Conservation (phyloP, 352 stramenopile genomes). For the Phytopythium boreale region DNA sequence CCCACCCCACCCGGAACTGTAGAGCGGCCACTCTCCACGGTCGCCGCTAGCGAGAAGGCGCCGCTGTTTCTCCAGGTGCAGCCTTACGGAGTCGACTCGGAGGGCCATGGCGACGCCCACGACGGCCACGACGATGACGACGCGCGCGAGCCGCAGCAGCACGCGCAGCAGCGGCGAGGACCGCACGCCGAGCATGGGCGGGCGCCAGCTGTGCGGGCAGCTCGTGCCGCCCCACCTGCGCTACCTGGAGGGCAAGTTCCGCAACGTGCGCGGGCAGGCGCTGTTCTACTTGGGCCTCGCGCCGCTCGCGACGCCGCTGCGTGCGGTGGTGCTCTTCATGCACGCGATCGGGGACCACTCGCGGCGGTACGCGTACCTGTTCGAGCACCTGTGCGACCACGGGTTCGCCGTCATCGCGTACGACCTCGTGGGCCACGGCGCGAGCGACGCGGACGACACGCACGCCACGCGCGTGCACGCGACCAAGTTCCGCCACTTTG, state of each 20-base stretch:
- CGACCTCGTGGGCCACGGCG: conserved; percentile 53
- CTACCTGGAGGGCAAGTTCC: conserved; percentile 39
- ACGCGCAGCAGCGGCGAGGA: background rate
- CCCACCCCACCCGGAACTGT: too few species aligned
- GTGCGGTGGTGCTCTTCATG: conserved; percentile 55
- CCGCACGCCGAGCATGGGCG: background rate
- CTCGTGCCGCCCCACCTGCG: conserved; percentile 14
- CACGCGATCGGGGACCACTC: conserved; percentile 66
- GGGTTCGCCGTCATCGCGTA: conserved; percentile 61
- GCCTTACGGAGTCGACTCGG: background rate
- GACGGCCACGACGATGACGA: conserved; percentile 4
- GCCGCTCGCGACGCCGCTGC: conserved; percentile 26
- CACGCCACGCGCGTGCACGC: conserved; percentile 30
- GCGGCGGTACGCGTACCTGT: conserved; percentile 59
- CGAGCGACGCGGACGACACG: conserved; percentile 29
- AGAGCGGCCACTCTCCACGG: background rate
- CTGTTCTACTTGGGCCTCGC: conserved; percentile 62
- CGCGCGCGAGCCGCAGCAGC: background rate
- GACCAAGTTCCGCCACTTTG: conserved; percentile 32
- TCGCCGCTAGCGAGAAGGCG: background rate
- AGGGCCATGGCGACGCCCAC: background rate
- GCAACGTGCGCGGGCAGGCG: conserved; percentile 39
- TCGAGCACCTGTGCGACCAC: conserved; percentile 33
- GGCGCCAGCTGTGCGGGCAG: conserved; percentile 1
- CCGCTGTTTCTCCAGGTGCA: too few species aligned